Conservation (phyloP, 495 filamentous ascomycete species). For the Cladorrhinum samala region DNA sequence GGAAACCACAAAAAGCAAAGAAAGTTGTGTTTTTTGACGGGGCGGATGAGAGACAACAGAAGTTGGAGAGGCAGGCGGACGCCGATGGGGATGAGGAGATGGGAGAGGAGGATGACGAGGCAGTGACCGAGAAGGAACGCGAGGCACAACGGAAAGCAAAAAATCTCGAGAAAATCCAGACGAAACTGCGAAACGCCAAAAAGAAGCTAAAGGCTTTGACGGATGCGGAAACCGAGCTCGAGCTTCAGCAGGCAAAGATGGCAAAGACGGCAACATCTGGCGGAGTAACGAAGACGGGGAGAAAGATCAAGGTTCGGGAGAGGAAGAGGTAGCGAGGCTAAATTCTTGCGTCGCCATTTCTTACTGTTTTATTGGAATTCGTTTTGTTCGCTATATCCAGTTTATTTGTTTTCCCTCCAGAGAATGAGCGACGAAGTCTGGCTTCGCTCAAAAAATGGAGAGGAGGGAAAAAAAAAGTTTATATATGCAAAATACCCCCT, state of each 20-base stretch:
- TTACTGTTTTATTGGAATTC: slow-evolving; percentile 7
- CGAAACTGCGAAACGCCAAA: slow-evolving; percentile 56
- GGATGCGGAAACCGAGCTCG: slow-evolving; percentile 69
- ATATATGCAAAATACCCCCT: neutral
- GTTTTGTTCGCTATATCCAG: neutral
- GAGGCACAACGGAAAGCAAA: slow-evolving; percentile 41
- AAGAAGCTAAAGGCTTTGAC: slow-evolving; percentile 65
- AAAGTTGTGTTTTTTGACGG: slow-evolving; percentile 43
- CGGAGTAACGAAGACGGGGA: slow-evolving; percentile 71
- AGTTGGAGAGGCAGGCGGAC: slow-evolving; percentile 33
- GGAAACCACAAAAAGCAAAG: slow-evolving; percentile 20
- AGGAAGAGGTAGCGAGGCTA: slow-evolving; percentile 62
- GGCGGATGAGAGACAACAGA: slow-evolving; percentile 28
- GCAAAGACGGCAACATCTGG: slow-evolving; percentile 64
- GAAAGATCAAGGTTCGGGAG: slow-evolving; percentile 77
- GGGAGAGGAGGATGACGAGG: slow-evolving; percentile 27
- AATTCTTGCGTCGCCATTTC: slow-evolving; percentile 1
- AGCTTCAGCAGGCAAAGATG: slow-evolving; percentile 58
- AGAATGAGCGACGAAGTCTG: slow-evolving; percentile 12
- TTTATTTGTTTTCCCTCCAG: slow-evolving; percentile 12
- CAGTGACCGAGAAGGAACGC: slow-evolving; percentile 44
- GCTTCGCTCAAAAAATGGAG: too few species aligned
- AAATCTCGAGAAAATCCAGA: slow-evolving; percentile 35
- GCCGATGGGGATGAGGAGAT: slow-evolving; percentile 35
- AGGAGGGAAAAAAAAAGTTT: too few species aligned